Base-by-base conservation (phyloP, 2,329 filamentous ascomycete genomes). In the Pseudogymnoascus sp. region DNA sequence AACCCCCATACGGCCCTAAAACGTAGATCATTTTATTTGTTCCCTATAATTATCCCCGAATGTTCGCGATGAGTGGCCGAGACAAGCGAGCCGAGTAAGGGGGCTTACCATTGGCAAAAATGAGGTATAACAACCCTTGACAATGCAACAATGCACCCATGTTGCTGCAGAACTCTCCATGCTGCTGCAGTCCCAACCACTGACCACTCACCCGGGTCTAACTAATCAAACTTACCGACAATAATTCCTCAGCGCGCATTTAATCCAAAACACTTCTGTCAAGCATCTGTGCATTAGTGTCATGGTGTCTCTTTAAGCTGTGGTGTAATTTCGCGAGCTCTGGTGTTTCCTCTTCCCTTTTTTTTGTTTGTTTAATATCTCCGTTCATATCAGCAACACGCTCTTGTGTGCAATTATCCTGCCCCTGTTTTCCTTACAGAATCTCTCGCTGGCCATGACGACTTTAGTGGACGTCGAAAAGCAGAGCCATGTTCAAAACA, bases 381-480 rank as follows among this genome's bases (percentile, higher is more conserved):
- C 27, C 44, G 4, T 31, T 15, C 25, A 21, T 17, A 3, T 41
- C 9, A n/a, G 9, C 17, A 12, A 42, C 39, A 42, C 39, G 5
- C 10, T 21, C 17, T 42, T 12, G 17, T 44, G 41, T 44, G 13
- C 41, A 6, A 44, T 44, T 44, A 5, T 48, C 44, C 7, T 17
- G 27, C 12, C n/a, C 8, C 25, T 5, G 6, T 15, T 15, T 51
- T 17, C 27, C 15, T 5, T 31, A 15, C 25, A 31, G 27, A 51
- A n/a, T 12, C 13, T 31, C n/a, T 29, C 44, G 8, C 44, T 31
- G 7, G 44, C 13, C 48, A 21, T 48, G 29, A n/a, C 29, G 9
- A 58, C 41, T 29, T 51, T 13, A 17, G 58, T 60, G 62, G 8
- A 65, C 36, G 13, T 29, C 25, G 27, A 27, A 58, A 15, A 29